Conservation (phyloP, 73 alveolate species). For the Paramecium primaurelia region DNA sequence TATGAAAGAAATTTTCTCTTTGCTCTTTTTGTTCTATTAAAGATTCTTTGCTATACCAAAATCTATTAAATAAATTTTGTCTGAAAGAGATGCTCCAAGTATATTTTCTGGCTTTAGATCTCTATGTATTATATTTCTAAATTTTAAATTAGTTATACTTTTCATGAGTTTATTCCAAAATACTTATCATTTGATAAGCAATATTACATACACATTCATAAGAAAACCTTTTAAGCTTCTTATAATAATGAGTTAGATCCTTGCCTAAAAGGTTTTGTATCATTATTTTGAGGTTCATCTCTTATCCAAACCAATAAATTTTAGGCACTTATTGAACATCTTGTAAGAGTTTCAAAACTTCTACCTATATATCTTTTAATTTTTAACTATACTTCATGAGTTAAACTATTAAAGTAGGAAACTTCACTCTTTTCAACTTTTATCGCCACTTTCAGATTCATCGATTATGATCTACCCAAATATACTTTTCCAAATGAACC, state of each 20-base stretch:
- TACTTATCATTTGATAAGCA: not conserved
- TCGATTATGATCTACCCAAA: not conserved
- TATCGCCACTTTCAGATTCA: slow-evolving; percentile 44
- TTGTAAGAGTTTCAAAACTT: not conserved
- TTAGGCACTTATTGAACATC: slow-evolving; percentile 62
- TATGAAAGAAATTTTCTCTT: slow-evolving; percentile 50
- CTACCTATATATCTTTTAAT: not conserved
- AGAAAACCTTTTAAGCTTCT: not conserved
- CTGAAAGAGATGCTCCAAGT: not conserved
- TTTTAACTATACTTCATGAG: not conserved
- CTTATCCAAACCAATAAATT: slow-evolving; percentile 70
- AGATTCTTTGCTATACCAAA: slow-evolving; percentile 54
- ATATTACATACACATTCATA: slow-evolving; percentile 11
- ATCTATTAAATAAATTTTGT: slow-evolving; percentile 21
- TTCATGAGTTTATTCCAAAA: not conserved
- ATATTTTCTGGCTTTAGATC: slow-evolving; percentile 45
- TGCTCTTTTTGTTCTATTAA: slow-evolving; percentile 36
- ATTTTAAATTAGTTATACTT: not conserved
- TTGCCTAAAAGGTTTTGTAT: slow-evolving; percentile 83
- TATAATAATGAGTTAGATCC: not conserved
- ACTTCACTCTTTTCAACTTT: slow-evolving; percentile 51
- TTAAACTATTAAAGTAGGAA: not conserved
- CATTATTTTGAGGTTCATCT: slow-evolving; percentile 66
- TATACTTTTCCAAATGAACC: slow-evolving; percentile 62
- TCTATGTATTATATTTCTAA: slow-evolving; percentile 44